These are phyloP conservation scores for Ophidiomyces ophidiicola DNA, from an alignment of 2,329 filamentous ascomycete genomes.

Conservation along the genomic window DNA sequence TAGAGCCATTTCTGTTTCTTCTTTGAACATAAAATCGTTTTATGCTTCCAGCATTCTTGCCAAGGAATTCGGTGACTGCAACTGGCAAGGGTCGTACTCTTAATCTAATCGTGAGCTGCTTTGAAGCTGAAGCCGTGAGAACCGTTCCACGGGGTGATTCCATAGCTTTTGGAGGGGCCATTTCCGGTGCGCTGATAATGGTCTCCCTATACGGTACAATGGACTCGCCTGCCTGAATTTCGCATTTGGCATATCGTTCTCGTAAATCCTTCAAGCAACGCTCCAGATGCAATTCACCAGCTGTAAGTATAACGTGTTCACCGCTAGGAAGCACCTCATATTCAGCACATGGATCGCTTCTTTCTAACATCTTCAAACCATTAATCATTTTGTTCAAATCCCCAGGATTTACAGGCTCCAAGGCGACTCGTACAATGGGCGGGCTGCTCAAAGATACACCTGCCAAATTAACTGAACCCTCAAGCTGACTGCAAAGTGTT, in stretches of 20 bases:
- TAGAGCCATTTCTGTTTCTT: slow-evolving; percentile 38
- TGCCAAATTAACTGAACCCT: slow-evolving; percentile 80
- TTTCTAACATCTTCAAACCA: slow-evolving; percentile 73
- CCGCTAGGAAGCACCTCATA: slow-evolving; percentile 89
- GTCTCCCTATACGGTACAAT: slow-evolving; percentile 95
- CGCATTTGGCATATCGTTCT: slow-evolving; percentile 84
- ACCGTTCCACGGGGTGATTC: slow-evolving; percentile 76
- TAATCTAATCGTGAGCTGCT: slow-evolving; percentile 67
- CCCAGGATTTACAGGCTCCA: slow-evolving; percentile 83
- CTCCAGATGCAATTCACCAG: slow-evolving; percentile 88
- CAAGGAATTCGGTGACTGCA: slow-evolving; percentile 70
- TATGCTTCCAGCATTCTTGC: slow-evolving; percentile 66
- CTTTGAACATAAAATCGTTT: slow-evolving; percentile 66
- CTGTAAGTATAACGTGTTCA: slow-evolving; percentile 88
- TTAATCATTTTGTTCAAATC: slow-evolving; percentile 92
- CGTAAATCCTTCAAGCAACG: slow-evolving; percentile 84
- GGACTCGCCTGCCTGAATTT: slow-evolving; percentile 84
- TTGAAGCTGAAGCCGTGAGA: slow-evolving; percentile 64
- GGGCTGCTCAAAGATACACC: slow-evolving; percentile 69
- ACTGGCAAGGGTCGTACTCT: slow-evolving; percentile 66
- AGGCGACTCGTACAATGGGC: slow-evolving; percentile 85
- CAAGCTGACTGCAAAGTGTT: slow-evolving; percentile 76
- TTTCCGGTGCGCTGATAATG: slow-evolving; percentile 76
- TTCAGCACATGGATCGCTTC: slow-evolving; percentile 89
- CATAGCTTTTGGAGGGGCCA: slow-evolving; percentile 76